These are phyloP conservation scores for Coelastrella sp. DNA, from an alignment of 139 green algal species.

Conservation along the genomic window DNA sequence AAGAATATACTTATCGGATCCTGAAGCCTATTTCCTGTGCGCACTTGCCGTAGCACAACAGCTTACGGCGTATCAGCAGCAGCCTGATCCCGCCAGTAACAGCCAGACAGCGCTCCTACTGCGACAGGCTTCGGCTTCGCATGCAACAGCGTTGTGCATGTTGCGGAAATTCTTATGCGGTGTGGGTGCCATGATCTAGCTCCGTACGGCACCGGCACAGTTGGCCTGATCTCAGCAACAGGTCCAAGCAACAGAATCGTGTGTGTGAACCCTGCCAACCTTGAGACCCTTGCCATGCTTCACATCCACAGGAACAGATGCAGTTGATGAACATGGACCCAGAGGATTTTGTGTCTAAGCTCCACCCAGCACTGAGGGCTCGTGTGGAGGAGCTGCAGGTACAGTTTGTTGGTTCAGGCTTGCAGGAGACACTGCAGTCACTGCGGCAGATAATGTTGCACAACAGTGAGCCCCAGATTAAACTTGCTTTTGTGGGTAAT, in stretches of 20 bases:
- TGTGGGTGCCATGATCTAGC: no score
- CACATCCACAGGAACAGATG: slow-evolving; percentile 20
- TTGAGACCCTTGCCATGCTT: neutral
- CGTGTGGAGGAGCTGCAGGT: slow-evolving; percentile 61
- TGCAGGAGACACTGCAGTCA: neutral
- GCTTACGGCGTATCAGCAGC: neutral
- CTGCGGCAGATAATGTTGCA: neutral
- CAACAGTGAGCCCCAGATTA: no score
- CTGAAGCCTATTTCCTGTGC: neutral
- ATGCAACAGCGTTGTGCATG: no score
- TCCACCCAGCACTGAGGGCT: slow-evolving; percentile 61
- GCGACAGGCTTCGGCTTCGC: neutral
- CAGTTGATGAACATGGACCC: slow-evolving; percentile 25
- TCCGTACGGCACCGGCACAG: no score
- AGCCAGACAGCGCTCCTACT: neutral
- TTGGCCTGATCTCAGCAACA: no score
- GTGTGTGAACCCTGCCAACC: neutral
- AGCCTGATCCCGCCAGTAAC: neutral
- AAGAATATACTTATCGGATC: neutral
- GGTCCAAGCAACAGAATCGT: no score
- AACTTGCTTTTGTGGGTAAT: no score
- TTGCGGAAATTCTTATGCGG: no score
- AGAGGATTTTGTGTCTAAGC: slow-evolving; percentile 64
- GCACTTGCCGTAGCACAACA: neutral
- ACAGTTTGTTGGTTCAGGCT: neutral